A percentile compares a stretch with the other conserved stretches of the same genome.
These are phyloP conservation scores for Nigrospora oryzae DNA, from an alignment of 2,329 filamentous ascomycete genomes.

Conservation along the genomic window DNA sequence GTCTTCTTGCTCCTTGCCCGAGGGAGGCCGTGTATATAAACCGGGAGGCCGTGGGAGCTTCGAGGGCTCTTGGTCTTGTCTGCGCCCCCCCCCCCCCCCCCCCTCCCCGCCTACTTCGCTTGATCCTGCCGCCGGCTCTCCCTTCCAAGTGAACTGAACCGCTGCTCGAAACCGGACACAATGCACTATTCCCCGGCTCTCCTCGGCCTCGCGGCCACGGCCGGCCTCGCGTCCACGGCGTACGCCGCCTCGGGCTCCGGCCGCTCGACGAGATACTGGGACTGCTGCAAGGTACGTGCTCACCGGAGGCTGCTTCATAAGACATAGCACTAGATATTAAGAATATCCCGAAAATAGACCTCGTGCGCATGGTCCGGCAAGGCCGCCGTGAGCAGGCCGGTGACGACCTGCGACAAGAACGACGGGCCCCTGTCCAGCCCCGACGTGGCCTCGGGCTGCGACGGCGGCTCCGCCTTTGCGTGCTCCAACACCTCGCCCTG, in stretches of 20 bases:
- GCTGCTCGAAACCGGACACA: too few relatives aligned
- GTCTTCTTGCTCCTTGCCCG: too few relatives aligned
- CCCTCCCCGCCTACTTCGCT: too few relatives aligned
- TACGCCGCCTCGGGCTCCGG: slow-evolving; percentile 12
- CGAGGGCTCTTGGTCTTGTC: too few relatives aligned
- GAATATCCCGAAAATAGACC: slow-evolving; percentile 23
- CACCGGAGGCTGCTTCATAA: slow-evolving; percentile 3
- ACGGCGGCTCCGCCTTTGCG: slow-evolving; percentile 39
- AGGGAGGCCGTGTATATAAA: too few relatives aligned
- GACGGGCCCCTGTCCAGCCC: slow-evolving; percentile 34
- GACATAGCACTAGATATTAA: slow-evolving; percentile 10
- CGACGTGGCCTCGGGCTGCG: slow-evolving; percentile 34
- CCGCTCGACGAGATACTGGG: slow-evolving; percentile 28
- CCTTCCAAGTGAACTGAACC: too few relatives aligned
- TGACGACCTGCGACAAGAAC: slow-evolving; percentile 33
- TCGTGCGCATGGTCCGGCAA: slow-evolving; percentile 43
- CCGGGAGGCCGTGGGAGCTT: too few relatives aligned
- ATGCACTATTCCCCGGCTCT: background rate
- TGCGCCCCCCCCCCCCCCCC: too few relatives aligned
- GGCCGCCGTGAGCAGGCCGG: slow-evolving; percentile 29
- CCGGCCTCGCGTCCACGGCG: slow-evolving; percentile 3
- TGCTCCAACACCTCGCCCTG: slow-evolving; percentile 45
- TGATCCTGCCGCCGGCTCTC: too few relatives aligned
- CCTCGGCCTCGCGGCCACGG: slow-evolving; percentile 1
- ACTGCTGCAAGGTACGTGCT: slow-evolving; percentile 41